A percentile compares a stretch with the other conserved stretches of the same genome.
Conservation (phyloP, 371 early-diverging fungal genomes). For the Lichtheimia ramosa region DNA sequence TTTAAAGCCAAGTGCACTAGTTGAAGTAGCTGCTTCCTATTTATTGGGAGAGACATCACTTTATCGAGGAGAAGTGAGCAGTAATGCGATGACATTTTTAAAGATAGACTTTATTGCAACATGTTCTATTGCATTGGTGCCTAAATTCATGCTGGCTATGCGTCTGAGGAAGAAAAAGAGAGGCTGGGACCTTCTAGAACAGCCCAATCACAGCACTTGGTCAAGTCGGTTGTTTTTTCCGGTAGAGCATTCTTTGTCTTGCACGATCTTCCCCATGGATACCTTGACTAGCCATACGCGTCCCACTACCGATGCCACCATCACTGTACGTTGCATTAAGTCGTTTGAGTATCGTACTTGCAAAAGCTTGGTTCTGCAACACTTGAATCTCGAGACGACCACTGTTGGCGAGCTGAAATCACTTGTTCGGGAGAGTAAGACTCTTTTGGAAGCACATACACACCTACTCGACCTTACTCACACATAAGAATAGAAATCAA, state of each 20-base stretch:
- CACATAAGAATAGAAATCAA: constrained; percentile 52
- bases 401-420: constrained; percentile 74
- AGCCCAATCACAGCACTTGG: no score
- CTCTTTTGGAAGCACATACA: neutral
- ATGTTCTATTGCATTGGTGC: no score
- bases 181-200: no score
- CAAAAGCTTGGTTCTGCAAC: constrained; percentile 79
- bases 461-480: constrained; percentile 1
- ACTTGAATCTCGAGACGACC: constrained; percentile 65
- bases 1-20: no score
- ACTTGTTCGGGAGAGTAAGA: constrained; percentile 67
- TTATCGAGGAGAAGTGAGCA: no score
- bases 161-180: neutral
- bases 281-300: constrained; percentile 54
- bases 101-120: no score
- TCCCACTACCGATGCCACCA: constrained; percentile 56
- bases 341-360: constrained; percentile 88
- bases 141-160: no score
- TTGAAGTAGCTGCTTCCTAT: no score
- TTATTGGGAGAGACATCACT: no score
- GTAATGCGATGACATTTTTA: no score
- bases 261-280: constrained; percentile 2
- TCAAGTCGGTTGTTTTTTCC: no score
- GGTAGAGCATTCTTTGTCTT: neutral
- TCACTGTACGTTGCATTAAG: constrained; percentile 89